A percentile compares a stretch with the other conserved stretches of the same genome.
Evolutionary conservation across 2,329 filamentous ascomycete species (phyloP).

Genomic region (Xylariaceae sp.): DNA sequence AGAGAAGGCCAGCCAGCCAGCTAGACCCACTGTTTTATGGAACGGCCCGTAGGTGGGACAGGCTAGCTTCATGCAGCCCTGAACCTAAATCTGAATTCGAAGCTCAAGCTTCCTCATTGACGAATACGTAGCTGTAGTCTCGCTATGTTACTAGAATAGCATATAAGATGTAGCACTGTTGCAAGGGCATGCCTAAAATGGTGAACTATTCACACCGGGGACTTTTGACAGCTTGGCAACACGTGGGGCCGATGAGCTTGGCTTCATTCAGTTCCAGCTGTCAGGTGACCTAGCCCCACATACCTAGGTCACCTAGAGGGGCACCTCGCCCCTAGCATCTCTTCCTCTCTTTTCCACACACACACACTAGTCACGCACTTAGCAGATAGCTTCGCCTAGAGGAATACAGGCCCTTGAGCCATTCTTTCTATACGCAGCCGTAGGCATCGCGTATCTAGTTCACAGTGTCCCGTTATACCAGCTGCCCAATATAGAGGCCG

Average conservation of each 20-base stretch:
- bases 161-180: neutral
- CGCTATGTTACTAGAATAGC: neutral
- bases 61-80: neutral
- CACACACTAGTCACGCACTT: too few species aligned
- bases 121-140: neutral
- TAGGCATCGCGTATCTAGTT: too few species aligned
- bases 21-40: constrained; percentile 10
- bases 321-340: too few species aligned
- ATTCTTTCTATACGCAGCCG: too few species aligned
- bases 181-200: neutral
- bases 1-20: constrained; percentile 16
- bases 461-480: too few species aligned
- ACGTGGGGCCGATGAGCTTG: neutral
- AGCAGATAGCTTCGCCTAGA: too few species aligned
- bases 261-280: neutral
- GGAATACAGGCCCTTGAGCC: too few species aligned
- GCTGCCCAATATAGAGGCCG: neutral
- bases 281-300: too few species aligned
- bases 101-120: neutral
- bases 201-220: neutral
- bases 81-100: constrained; percentile 3
- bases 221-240: neutral
- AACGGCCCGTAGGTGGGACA: constrained; percentile 5
- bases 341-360: too few species aligned
- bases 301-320: too few species aligned